Conservation (phyloP, 2,329 filamentous ascomycete genomes). For the Metarhizium album region DNA sequence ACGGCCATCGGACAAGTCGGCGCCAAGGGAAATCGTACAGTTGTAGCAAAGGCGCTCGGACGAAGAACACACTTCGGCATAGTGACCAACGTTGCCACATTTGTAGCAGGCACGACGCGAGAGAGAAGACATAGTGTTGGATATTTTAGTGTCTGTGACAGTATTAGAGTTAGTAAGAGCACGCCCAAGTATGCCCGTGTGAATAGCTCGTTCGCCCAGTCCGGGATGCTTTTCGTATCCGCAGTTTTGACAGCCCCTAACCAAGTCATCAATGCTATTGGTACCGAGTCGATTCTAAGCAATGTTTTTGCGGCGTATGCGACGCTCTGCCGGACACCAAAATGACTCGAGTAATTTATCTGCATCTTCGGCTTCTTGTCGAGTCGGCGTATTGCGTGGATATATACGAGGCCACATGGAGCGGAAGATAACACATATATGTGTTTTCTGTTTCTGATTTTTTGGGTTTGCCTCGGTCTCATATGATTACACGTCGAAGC, state of each 20-base stretch:
- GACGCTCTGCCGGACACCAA: not conserved
- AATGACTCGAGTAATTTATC: not conserved
- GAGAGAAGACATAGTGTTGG: slow-evolving; percentile 58
- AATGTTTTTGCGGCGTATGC: too few species aligned
- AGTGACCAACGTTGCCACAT: slow-evolving; percentile 73
- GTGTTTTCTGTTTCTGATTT: too few species aligned
- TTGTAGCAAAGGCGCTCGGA: slow-evolving; percentile 99
- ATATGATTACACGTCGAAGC: not conserved
- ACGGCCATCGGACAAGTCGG: not conserved
- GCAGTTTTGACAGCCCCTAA: not conserved
- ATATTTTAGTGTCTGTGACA: not conserved
- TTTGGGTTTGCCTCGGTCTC: not conserved
- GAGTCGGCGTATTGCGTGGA: not conserved
- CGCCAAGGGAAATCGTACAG: slow-evolving; percentile 49
- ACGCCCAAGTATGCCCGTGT: not conserved
- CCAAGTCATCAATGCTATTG: not conserved
- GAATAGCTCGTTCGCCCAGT: not conserved
- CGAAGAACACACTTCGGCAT: slow-evolving; percentile 87
- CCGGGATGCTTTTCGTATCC: not conserved
- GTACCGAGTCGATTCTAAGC: not conserved
- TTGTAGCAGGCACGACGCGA: slow-evolving; percentile 78
- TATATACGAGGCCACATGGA: not conserved
- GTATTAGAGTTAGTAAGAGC: not conserved
- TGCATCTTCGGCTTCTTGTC: not conserved
- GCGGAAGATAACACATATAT: not conserved